Percentiles rank a stretch among this genome's conserved stretches.
These are phyloP conservation scores for Hyaloperonospora brassicae DNA, from an alignment of 352 stramenopile species.

Conservation along the genomic window DNA sequence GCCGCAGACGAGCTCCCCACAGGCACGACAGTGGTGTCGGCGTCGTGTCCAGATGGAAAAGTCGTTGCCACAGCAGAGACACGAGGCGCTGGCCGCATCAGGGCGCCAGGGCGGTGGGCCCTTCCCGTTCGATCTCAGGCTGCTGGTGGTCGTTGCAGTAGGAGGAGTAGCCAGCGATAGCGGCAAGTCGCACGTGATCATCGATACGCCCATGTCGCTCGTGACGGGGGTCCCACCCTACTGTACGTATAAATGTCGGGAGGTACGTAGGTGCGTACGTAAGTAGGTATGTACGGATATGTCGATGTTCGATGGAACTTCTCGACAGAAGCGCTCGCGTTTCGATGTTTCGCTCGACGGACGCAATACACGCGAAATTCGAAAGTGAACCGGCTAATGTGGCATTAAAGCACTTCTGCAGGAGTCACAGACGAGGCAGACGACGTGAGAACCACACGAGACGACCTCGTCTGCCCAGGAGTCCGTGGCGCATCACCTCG, in stretches of 20 bases:
- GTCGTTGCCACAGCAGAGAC: conserved; percentile 50
- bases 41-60: conserved; percentile 70
- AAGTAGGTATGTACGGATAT: background rate
- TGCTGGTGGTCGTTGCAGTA: conserved; percentile 1
- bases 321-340: conserved; percentile 9
- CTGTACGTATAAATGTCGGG: background rate
- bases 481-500: background rate
- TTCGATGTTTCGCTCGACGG: conserved; percentile 7
- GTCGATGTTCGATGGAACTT: too few relatives aligned
- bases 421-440: background rate
- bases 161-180: conserved; percentile 4
- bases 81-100: conserved; percentile 62
- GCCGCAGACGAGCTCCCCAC: conserved; percentile 66
- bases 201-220: conserved; percentile 18
- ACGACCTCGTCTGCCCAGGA: too few relatives aligned
- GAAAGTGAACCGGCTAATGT: conserved; percentile 19
- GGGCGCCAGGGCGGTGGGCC: conserved; percentile 53
- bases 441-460: too few relatives aligned
- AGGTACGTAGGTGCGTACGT: too few relatives aligned
- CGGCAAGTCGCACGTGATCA: conserved; percentile 21
- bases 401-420: background rate
- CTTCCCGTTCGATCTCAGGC: background rate
- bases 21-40: conserved; percentile 74
- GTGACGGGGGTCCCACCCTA: background rate
- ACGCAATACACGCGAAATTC: conserved; percentile 20